Evolutionary conservation across 2,329 filamentous ascomycete species (phyloP), one percentile per base, ranked within the genome.

Genomic region (Penicillium capsulatum): DNA sequence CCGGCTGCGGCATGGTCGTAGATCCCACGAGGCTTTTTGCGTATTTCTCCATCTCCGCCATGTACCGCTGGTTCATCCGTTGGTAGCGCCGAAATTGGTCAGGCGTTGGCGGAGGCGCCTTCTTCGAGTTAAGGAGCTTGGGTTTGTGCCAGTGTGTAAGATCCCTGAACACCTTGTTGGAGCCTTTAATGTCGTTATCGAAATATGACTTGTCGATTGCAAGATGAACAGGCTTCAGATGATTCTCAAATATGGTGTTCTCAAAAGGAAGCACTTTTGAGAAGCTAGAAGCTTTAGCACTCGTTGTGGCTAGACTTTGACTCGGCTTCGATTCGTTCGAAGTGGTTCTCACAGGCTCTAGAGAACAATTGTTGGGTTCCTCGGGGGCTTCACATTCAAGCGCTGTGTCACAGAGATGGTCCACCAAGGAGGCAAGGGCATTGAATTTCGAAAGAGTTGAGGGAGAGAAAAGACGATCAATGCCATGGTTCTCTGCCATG

Each of bases 31-130:
- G 68, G 60, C 81, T 86, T 9, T 80, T 81, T 2, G 84, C 81
- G 57, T 88, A 89, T 1, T 73, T 69, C 17, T 74, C 72, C 63
- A 84, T 84, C 42, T 85, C 80, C 1, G 75, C 73, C 76, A 85
- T 83, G 54, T 79, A 80, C 36, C 69, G 71, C 51, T 88, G 83
- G 31, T 83, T 80, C 64, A 50, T 65, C 31, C 29, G 45, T n/a
- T 30, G 33, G 9, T 3, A 9, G 54, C 51, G 57, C 66, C 10
- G 42, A 32, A 26, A 36, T 43, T 49, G 42, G 10, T 42, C 16
- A 14, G 39, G 27, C 5, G n/a, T n/a, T n/a, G 41, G 27, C 37
- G 33, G 41, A 35, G 52, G 48, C 6, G 32, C 30, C 17, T 32
- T 47, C 46, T 54, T 60, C 10, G 41, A 40, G 28, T 55, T 45